Evolutionary conservation across 2,329 filamentous ascomycete genomes (phyloP).

Genomic region (Trichophyton rubrum): DNA sequence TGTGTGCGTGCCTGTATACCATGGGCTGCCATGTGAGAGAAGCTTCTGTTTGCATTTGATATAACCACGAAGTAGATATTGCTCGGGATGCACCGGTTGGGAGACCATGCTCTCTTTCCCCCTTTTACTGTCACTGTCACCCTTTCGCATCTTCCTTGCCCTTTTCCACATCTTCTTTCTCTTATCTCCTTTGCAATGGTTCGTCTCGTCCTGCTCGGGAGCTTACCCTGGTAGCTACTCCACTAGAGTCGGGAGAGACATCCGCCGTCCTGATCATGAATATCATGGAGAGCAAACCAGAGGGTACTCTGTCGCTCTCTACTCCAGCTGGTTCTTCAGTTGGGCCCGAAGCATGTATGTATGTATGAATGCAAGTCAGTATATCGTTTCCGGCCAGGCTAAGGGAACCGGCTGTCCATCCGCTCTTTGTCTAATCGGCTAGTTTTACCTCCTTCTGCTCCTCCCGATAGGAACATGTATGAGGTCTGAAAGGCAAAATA

Average conservation of each 20-base stretch:
- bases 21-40: not conserved
- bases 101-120: no score
- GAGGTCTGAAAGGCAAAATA: no score
- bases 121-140: no score
- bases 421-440: not conserved
- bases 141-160: not conserved
- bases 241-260: not conserved
- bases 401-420: not conserved
- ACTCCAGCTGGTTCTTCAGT: no score
- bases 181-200: not conserved
- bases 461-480: no score
- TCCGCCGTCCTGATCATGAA: not conserved
- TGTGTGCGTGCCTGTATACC: not conserved
- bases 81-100: no score
- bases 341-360: no score
- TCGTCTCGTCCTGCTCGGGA: not conserved
- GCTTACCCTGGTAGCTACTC: not conserved
- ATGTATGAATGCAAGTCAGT: not conserved
- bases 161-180: not conserved
- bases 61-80: no score
- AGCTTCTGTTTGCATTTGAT: not conserved
- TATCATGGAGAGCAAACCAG: not conserved
- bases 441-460: no score
- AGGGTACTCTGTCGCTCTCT: not conserved
- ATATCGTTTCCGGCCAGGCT: not conserved